Evolutionary conservation across 2,329 filamentous ascomycete species (phyloP), one percentile per base, ranked within the genome.

Genomic region (Alternaria triticina): DNA sequence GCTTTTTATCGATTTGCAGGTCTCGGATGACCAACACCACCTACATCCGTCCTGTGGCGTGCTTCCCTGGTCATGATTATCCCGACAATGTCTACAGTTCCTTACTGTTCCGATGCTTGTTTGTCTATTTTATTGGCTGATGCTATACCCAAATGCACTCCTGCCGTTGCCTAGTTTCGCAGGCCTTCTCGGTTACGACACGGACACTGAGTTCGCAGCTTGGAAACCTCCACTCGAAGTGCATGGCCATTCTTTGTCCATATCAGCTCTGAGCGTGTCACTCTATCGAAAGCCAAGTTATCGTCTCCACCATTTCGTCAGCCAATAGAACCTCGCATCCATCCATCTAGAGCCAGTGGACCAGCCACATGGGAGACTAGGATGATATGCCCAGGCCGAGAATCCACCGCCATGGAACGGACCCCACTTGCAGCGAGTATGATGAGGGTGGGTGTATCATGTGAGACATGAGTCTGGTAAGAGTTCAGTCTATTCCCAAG

Each of bases 161-260:
- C 23, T 47, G 28, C n/a, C 11, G 30, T 20, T 25, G 23, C n/a
- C 20, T 20, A 15, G 51, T 12, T 4, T 61, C 20, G 17, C 27
- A n/a, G 20, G 11, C 15, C 27, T 17, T 22, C 55, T 55, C 36
- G 20, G 20, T 54, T 47, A 54, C 58, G 55, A 57, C 58, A 60
- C 54, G 58, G 62, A 66, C 59, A 61, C 43, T 33, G 36, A 7
- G 57, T 64, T 65, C 63, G 63, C 36, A 61, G 61, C 61, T 33
- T 55, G 54, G 46, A 49, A 49, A 51, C 54, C 30, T 54, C 50
- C 52, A 40, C 0, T 57, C 27, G 33, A 20, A 23, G 15, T n/a
- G 49, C 30, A 27, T 36, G 27, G 25, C 54, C 28, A 33, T 25
- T 30, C 11, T 9, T 45, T 30, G 49, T 51, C 17, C 28, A 17